Percentiles rank a stretch among this genome's conserved stretches.
These are phyloP conservation scores for Diaporthe humulicola DNA, from an alignment of 2,329 filamentous ascomycete genomes.

Conservation along the genomic window DNA sequence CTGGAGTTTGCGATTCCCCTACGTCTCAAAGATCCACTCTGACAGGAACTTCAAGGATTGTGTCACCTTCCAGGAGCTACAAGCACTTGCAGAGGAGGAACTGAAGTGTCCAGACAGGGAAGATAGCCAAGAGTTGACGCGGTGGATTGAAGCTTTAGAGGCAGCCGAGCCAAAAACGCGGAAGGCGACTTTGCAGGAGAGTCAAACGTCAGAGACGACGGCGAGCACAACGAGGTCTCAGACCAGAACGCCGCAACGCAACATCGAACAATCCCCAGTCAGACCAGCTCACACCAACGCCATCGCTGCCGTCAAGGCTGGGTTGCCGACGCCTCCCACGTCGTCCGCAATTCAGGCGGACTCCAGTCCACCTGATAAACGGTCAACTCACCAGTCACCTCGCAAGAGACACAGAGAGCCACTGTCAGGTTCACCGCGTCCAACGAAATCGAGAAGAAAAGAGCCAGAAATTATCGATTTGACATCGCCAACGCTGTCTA, in stretches of 20 bases:
- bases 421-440: not conserved
- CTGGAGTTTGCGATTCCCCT: slow-evolving; percentile 82
- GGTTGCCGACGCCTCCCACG: slow-evolving; percentile 26
- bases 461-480: slow-evolving; percentile 3
- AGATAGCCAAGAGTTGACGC: slow-evolving; percentile 70
- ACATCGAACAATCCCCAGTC: not conserved
- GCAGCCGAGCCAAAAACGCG: slow-evolving; percentile 60
- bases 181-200: slow-evolving; percentile 56
- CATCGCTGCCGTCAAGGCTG: not conserved
- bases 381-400: not conserved
- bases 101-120: slow-evolving; percentile 62
- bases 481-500: not conserved
- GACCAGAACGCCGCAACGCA: not conserved
- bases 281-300: not conserved
- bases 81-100: slow-evolving; percentile 73
- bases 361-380: not conserved
- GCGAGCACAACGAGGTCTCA: slow-evolving; percentile 40
- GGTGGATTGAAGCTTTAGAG: slow-evolving; percentile 74
- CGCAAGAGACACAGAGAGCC: slow-evolving; percentile 30
- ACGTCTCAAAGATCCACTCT: slow-evolving; percentile 81
- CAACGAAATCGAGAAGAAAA: not conserved
- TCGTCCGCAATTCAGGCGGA: slow-evolving; percentile 26
- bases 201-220: slow-evolving; percentile 58
- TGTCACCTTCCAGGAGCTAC: slow-evolving; percentile 77
- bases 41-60: slow-evolving; percentile 80